Percentiles rank a stretch among this genome's conserved stretches.
These are phyloP conservation scores for Penicillium frequentans DNA, from an alignment of 2,329 filamentous ascomycete genomes.

Conservation along the genomic window DNA sequence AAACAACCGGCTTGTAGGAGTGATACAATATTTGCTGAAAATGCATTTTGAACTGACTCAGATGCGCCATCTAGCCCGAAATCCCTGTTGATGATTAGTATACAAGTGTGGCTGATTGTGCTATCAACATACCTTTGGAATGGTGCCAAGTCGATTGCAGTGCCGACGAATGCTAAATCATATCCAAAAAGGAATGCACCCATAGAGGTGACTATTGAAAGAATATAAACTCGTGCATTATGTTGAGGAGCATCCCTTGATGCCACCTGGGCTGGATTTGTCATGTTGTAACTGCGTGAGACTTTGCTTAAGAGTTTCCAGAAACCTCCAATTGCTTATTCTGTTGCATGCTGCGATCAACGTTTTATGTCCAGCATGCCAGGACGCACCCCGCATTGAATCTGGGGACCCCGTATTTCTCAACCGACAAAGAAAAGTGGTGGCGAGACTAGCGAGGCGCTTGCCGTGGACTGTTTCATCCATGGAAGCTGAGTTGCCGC, in stretches of 20 bases:
- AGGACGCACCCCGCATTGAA: neutral
- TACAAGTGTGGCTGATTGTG: no score
- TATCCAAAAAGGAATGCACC: slow-evolving; percentile 16
- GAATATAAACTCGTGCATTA: slow-evolving; percentile 10
- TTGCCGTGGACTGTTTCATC: neutral
- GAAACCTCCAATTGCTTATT: neutral
- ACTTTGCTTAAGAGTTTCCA: neutral
- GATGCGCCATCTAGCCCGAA: slow-evolving; percentile 4
- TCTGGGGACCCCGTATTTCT: neutral
- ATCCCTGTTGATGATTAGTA: slow-evolving; percentile 1
- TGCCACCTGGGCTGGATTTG: neutral
- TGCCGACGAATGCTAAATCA: slow-evolving; percentile 14
- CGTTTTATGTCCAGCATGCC: neutral
- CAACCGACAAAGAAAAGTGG: neutral
- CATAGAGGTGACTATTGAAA: slow-evolving; percentile 14
- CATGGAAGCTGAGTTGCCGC: slow-evolving; percentile 1
- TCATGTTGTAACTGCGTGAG: neutral
- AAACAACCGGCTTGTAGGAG: slow-evolving; percentile 17
- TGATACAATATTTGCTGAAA: slow-evolving; percentile 7
- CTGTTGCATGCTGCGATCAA: neutral
- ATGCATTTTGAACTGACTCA: slow-evolving; percentile 3
- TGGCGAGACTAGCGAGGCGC: neutral
- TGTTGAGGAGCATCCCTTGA: neutral
- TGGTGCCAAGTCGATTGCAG: slow-evolving; percentile 10
- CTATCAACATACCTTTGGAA: slow-evolving; percentile 7